Evolutionary conservation across 2,329 filamentous ascomycete species (phyloP).

Genomic region (Sclerotinia spermophila): DNA sequence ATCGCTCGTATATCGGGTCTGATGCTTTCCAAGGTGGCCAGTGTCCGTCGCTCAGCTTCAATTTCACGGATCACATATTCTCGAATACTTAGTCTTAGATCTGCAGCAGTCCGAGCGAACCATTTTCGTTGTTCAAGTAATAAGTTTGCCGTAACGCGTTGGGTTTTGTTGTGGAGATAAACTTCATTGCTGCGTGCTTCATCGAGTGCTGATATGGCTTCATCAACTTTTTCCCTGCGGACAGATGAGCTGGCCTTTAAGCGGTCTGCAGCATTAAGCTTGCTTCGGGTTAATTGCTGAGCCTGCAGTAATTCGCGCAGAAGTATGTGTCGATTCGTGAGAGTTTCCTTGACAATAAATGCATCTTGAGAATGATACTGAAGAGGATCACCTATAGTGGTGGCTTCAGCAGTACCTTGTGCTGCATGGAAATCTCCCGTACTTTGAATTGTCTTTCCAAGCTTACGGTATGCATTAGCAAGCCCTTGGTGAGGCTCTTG

Average conservation of each 20-base stretch:
- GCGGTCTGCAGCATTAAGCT: conserved; percentile 80
- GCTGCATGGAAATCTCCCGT: conserved; percentile 94
- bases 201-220: conserved; percentile 87
- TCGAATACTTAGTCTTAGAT: conserved; percentile 76
- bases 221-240: conserved; percentile 91
- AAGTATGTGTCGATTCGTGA: conserved; percentile 96
- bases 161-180: conserved; percentile 79
- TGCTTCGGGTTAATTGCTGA: conserved; percentile 78
- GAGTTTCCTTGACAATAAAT: conserved; percentile 95
- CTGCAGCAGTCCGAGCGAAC: conserved; percentile 82
- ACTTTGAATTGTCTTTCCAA: conserved; percentile 89
- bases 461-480: conserved; percentile 86
- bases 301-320: conserved; percentile 90
- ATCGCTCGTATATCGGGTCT: conserved; percentile 91
- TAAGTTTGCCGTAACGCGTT: conserved; percentile 84
- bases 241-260: conserved; percentile 84
- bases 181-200: conserved; percentile 81
- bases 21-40: conserved; percentile 90
- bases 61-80: conserved; percentile 95
- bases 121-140: conserved; percentile 85
- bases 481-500: conserved; percentile 90
- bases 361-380: conserved; percentile 94
- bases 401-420: conserved; percentile 93
- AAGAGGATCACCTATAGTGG: conserved; percentile 87
- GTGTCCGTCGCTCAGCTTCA: conserved; percentile 85